Evolutionary conservation across 2,329 filamentous ascomycete species (phyloP).

Genomic region (Aspergillus udagawae): DNA sequence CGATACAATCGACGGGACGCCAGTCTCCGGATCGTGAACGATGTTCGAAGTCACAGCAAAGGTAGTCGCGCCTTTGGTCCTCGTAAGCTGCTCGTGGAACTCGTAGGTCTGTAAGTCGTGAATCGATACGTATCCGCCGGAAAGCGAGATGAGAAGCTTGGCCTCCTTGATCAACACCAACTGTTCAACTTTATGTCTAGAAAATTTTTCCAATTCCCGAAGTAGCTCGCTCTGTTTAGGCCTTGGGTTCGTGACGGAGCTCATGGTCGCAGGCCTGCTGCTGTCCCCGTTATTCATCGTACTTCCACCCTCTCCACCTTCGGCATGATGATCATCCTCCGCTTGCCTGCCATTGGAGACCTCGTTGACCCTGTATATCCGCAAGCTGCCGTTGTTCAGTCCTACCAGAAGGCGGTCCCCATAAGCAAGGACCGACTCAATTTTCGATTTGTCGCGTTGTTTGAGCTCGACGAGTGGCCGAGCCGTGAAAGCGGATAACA

Average conservation of each 20-base stretch:
- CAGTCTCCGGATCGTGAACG: constrained; percentile 79
- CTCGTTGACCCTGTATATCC: constrained; percentile 89
- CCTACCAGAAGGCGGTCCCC: constrained; percentile 90
- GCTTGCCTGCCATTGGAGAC: constrained; percentile 35
- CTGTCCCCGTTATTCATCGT: constrained; percentile 12
- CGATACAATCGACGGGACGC: constrained; percentile 89
- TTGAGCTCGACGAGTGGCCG: constrained; percentile 96
- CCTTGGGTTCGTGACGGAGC: constrained; percentile 14
- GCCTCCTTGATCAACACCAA: constrained; percentile 94
- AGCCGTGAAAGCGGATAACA: constrained; percentile 97
- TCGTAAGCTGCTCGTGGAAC: constrained; percentile 71
- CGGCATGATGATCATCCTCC: constrained; percentile 24
- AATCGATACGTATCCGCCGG: constrained; percentile 82
- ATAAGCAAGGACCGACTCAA: constrained; percentile 91
- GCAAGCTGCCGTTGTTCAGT: constrained; percentile 80
- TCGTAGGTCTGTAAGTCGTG: constrained; percentile 85
- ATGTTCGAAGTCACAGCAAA: constrained; percentile 97
- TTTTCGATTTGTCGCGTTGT: constrained; percentile 91
- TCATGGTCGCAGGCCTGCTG: constrained; percentile 4
- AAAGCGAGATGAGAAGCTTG: constrained; percentile 83
- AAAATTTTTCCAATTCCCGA: constrained; percentile 92
- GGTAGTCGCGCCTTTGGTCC: constrained; percentile 81
- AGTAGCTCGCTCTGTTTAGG: constrained; percentile 72
- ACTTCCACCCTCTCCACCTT: constrained; percentile 10
- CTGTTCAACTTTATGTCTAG: constrained; percentile 83